phyloP scores from a whole-genome alignment of 1,284 basidiomycete genomes.

The Peniophora sp. region DNA sequence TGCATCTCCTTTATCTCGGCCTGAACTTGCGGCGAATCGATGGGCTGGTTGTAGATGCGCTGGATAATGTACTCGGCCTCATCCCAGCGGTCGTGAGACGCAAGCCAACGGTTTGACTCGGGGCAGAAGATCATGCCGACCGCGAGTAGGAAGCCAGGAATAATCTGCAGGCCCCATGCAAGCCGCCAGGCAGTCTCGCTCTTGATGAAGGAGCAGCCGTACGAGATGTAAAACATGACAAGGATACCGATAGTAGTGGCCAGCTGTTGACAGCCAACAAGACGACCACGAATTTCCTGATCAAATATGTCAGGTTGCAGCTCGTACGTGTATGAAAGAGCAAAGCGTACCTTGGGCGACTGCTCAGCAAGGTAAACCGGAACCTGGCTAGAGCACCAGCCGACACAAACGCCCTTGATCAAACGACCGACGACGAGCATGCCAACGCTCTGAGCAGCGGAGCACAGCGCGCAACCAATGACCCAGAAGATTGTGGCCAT shows the following conservation, averaged over 20 bases:
- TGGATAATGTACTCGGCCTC: too few species aligned
- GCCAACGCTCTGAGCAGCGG: constrained; percentile 58
- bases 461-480: constrained; percentile 50
- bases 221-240: constrained; percentile 67
- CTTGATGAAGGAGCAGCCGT: constrained; percentile 67
- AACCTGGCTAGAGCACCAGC: constrained; percentile 50
- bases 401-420: constrained; percentile 52
- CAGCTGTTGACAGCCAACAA: constrained; percentile 75
- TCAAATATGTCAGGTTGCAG: constrained; percentile 48
- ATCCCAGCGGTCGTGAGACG: background rate
- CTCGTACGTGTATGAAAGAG: too few species aligned
- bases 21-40: background rate
- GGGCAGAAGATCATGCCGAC: constrained; percentile 47
- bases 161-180: constrained; percentile 74
- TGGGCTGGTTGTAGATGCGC: too few species aligned
- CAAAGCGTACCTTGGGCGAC: too few species aligned
- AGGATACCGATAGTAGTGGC: constrained; percentile 73
- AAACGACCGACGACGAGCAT: constrained; percentile 66
- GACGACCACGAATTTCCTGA: constrained; percentile 63
- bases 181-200: constrained; percentile 69
- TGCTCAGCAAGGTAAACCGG: constrained; percentile 62
- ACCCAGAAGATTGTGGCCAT: constrained; percentile 66
- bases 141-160: constrained; percentile 63
- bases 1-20: background rate
- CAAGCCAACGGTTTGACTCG: constrained; percentile 3